These are phyloP conservation scores for Pseudohyphozyma bogoriensis DNA, from an alignment of 768 basidiomycete species.

Conservation along the genomic window DNA sequence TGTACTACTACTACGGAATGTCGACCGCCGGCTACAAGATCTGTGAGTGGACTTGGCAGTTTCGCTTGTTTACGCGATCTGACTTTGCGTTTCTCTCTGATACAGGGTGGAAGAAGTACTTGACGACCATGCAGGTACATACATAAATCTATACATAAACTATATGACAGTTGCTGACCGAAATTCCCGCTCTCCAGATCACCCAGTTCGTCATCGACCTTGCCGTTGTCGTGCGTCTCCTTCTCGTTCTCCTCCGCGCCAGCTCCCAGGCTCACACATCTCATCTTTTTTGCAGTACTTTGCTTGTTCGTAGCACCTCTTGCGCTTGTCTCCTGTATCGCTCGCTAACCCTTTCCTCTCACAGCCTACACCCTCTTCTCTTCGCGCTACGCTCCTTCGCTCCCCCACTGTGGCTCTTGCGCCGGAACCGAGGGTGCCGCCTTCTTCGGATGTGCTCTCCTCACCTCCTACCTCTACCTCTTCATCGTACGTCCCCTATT, in stretches of 20 bases:
- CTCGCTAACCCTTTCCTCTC: constrained; percentile 17
- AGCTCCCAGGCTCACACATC: neutral
- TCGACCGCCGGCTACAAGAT: constrained; percentile 92
- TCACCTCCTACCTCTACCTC: constrained; percentile 81
- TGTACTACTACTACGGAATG: constrained; percentile 89
- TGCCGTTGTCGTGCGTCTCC: constrained; percentile 40
- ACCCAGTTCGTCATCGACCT: constrained; percentile 89
- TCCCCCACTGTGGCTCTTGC: constrained; percentile 73
- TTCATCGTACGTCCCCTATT: constrained; percentile 54
- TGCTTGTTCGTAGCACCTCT: constrained; percentile 63
- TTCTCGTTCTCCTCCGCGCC: neutral
- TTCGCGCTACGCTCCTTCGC: constrained; percentile 44
- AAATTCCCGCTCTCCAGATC: no score
- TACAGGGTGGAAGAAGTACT: constrained; percentile 43
- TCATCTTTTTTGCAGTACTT: constrained; percentile 51
- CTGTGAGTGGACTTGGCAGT: neutral
- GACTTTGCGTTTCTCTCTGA: no score
- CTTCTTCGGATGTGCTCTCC: constrained; percentile 72
- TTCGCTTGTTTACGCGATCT: neutral
- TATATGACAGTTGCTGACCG: no score
- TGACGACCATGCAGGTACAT: constrained; percentile 89
- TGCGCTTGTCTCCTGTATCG: neutral
- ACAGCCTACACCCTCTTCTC: constrained; percentile 74
- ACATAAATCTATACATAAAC: no score
- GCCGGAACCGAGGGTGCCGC: constrained; percentile 83